These are phyloP conservation scores for Tylopilus subfusipes DNA, from an alignment of 768 basidiomycete species.

Conservation along the genomic window DNA sequence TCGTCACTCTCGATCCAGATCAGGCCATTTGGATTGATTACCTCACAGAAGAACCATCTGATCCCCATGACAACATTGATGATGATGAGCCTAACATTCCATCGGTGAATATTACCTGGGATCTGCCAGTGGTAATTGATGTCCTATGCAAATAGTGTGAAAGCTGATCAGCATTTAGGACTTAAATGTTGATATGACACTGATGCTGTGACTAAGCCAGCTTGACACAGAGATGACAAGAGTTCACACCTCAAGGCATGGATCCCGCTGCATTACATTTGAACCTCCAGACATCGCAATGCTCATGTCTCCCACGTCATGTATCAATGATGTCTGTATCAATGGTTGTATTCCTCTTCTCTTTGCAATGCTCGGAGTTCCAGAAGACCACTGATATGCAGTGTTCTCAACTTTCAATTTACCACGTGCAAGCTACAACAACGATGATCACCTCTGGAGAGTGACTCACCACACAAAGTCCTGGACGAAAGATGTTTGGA, in stretches of 20 bases:
- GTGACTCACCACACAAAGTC: conserved; percentile 6
- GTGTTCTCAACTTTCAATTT: not conserved
- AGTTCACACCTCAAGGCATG: no score
- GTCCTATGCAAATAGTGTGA: not conserved
- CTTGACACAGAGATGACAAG: not conserved
- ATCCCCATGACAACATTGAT: not conserved
- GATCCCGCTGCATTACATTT: not conserved
- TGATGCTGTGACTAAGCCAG: no score
- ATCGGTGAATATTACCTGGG: not conserved
- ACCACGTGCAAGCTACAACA: not conserved
- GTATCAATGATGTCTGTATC: not conserved
- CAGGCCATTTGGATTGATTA: not conserved
- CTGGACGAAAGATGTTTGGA: conserved; percentile 24
- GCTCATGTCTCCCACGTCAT: not conserved
- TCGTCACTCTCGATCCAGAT: not conserved
- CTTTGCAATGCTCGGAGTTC: not conserved
- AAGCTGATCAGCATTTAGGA: not conserved
- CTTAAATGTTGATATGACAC: not conserved
- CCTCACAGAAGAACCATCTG: not conserved
- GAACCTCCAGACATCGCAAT: not conserved
- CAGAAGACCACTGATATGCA: no score
- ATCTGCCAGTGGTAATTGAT: not conserved
- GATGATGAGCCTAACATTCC: not conserved
- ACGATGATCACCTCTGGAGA: not conserved
- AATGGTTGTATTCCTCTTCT: not conserved